phyloP scores from a whole-genome alignment of 2,329 filamentous ascomycete species.

The Triangularia setosa region DNA sequence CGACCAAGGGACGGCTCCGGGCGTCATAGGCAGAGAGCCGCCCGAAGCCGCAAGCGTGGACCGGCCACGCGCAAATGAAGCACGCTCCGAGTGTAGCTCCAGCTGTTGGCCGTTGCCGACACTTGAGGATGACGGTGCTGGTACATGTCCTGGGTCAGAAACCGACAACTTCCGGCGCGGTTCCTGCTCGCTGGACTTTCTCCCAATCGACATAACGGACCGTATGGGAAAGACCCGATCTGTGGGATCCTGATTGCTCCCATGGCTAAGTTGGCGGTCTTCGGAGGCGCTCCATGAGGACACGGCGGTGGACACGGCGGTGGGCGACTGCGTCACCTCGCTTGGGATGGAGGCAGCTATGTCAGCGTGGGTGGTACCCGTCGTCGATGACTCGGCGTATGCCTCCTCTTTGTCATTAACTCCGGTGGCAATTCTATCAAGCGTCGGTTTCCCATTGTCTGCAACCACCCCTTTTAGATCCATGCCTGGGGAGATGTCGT shows the following conservation, averaged over 20 bases:
- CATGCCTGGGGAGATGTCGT: not conserved
- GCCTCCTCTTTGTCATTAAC: not conserved
- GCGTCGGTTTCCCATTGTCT: not conserved
- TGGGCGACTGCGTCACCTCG: constrained; percentile 17
- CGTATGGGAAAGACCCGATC: constrained; percentile 77
- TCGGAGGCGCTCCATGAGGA: constrained; percentile 43
- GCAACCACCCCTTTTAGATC: not conserved
- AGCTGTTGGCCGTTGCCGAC: not conserved
- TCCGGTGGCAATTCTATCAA: not conserved
- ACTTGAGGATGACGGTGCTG: not conserved
- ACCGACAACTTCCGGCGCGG: constrained; percentile 12
- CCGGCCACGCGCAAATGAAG: constrained; percentile 2
- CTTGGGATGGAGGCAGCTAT: constrained; percentile 1
- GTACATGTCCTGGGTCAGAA: constrained; percentile 9
- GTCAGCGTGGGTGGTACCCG: constrained; percentile 6
- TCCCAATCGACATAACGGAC: constrained; percentile 55
- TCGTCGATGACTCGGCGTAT: not conserved
- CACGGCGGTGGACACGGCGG: constrained; percentile 3
- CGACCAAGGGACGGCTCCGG: not conserved
- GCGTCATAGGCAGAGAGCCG: not conserved
- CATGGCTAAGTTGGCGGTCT: constrained; percentile 37
- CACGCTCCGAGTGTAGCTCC: not conserved
- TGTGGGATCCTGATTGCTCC: constrained; percentile 32
- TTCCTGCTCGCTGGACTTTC: constrained; percentile 36
- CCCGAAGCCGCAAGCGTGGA: not conserved